Evolutionary conservation across 1,139 yeast genomes (phyloP), one percentile per base, ranked within the genome.

Genomic region (Suhomyces terraborum): DNA sequence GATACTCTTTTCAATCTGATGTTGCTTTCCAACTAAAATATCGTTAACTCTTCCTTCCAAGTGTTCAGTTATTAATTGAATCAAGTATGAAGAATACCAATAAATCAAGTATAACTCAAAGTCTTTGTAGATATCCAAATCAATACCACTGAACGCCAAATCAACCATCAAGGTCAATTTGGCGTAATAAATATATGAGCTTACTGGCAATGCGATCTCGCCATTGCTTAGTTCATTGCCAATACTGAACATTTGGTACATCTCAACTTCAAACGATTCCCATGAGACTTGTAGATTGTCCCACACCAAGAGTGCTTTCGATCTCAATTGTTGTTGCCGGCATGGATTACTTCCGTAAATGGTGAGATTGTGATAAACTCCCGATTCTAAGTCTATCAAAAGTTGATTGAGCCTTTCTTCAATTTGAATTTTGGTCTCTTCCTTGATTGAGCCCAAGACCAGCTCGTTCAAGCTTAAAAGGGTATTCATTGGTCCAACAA

Each of bases 211-310:
- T 5, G 70, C 61, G 1, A 66, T 52, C n/a, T 62, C 67, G 8
- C 54, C 53, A 8, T 30, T 51, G 4, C 45, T 47, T 42, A 55
- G 48, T 33, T 53, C 57, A 41, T 74, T 78, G 3, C 72, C 69
- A 8, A 72, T 55, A 20, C 59, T 56, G 47, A 53, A 61, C 8
- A 53, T 56, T 4, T 66, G 55, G 45, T 59, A 62, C 8, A 73
- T 40, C 10, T 68, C 73, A 17, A 69, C 49, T 53, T 82, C 88
- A 32, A 77, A 63, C 4, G 63, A 57, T 53, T 84, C 88, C 49
- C 79, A 64, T 31, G 71, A 69, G 4, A 84, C 95, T 57, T 91
- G 97, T 24, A 88, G 66, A 3, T 88, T 75, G 59, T 93, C 97
- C 85, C 94, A 88, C 3, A 80, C 57, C 53, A 50, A 80, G 53